Evolutionary conservation across 2,329 filamentous ascomycete species (phyloP).

Genomic region (Pseudogymnoascus sp.): DNA sequence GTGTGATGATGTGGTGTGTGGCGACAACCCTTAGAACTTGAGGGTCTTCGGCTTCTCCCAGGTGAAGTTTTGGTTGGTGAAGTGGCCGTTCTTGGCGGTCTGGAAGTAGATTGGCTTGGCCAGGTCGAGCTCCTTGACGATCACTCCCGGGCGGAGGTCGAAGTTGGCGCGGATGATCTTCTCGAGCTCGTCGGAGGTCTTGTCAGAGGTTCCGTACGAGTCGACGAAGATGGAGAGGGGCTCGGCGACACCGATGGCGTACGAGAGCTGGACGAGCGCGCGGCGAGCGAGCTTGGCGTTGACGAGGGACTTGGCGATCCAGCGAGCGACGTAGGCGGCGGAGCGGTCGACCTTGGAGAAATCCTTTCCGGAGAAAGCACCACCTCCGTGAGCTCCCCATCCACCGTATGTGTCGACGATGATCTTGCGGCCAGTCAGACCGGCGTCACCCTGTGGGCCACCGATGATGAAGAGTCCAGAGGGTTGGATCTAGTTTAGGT

Average conservation of each 20-base stretch:
- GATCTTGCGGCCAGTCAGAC: slow-evolving; percentile 98
- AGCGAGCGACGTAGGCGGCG: slow-evolving; percentile 92
- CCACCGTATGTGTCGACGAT: slow-evolving; percentile 99
- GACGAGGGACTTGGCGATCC: slow-evolving; percentile 98
- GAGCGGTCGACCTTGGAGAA: slow-evolving; percentile 99
- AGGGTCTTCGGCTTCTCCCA: slow-evolving; percentile 98
- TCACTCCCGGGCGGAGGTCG: slow-evolving; percentile 94
- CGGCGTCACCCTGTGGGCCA: slow-evolving; percentile 97
- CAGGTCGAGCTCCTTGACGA: slow-evolving; percentile 93
- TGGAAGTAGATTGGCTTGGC: slow-evolving; percentile 95
- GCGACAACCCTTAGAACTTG: slow-evolving; percentile 60
- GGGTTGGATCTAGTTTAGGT: slow-evolving; percentile 65
- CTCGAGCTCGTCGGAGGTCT: slow-evolving; percentile 86
- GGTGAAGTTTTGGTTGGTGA: slow-evolving; percentile 94
- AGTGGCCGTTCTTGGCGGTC: slow-evolving; percentile 99
- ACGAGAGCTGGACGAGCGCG: slow-evolving; percentile 93
- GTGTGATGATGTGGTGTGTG: slow-evolving; percentile 6
- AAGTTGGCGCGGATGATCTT: slow-evolving; percentile 94
- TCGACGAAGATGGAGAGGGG: slow-evolving; percentile 97
- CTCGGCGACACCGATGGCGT: slow-evolving; percentile 98
- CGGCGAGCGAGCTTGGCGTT: slow-evolving; percentile 81
- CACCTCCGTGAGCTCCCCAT: slow-evolving; percentile 98
- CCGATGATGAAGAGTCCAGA: slow-evolving; percentile 98
- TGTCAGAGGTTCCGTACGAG: slow-evolving; percentile 88
- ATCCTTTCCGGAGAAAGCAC: slow-evolving; percentile 99